Evolutionary conservation across 176 grass and related monocot genomes (phyloP), one percentile per base, ranked within the genome.

Genomic region (Phyllostachys edulis): DNA sequence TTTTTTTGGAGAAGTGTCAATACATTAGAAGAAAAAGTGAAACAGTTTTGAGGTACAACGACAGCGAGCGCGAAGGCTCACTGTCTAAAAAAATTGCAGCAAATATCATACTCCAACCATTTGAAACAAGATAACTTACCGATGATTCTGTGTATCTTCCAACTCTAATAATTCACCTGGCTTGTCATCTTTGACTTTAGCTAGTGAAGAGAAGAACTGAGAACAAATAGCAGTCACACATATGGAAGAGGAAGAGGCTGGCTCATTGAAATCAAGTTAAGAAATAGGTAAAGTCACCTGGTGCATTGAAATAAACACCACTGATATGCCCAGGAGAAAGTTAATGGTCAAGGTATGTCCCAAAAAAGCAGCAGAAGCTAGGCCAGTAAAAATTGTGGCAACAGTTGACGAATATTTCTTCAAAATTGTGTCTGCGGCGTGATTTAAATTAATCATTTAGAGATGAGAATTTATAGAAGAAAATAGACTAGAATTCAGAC

Each of bases 381-480:
- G 73, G 38, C 96, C 96, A 57, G 96, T 98, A 89, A 98, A 98
- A 83, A 98, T 95, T n/a, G 93, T 98, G 16, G 96, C 96, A 61
- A 98, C 93, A 56, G 96, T 98, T 74, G 96, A 98, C 1, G 96
- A 98, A 94, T 98, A 98, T 74, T 98, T 98, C 93, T 98, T 98
- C 85, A 99, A 92, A 78, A 99, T 95, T 83, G 93, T 95, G 73
- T 99, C 93, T 99, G 91, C 9, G 16, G 36, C 1, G 2, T 59
- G 63, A 82, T 57, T 73, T 62, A 46, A 64, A 68, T 41, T 73
- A 75, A 66, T 36, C 2, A 61, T 71, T 38, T 32, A 82, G 74
- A 76, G 7, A 77, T 52, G 32, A 74, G 26, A 36, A 64, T 42
- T 26, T 15, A 44, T 50, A 41, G 2, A 85, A 73, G 50, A 80